Conservation (phyloP, 2,329 filamentous ascomycete species). For the Colletotrichum magnum region DNA sequence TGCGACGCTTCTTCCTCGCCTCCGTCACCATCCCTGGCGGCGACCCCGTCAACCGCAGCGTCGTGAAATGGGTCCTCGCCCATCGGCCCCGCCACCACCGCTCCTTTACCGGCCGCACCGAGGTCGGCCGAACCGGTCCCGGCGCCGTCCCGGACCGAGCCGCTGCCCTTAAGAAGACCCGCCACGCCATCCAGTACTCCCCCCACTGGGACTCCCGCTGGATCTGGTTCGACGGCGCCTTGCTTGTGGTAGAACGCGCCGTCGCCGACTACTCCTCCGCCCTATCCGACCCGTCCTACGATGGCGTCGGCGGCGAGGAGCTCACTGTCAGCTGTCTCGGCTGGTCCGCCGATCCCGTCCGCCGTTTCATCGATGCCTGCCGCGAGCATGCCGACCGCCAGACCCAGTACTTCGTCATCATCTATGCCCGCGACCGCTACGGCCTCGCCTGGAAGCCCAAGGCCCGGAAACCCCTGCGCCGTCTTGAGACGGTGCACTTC, state of each 20-base stretch:
- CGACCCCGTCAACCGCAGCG: slow-evolving; percentile 61
- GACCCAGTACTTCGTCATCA: slow-evolving; percentile 64
- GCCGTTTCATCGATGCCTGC: slow-evolving; percentile 59
- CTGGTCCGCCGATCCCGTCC: slow-evolving; percentile 64
- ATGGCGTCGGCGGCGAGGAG: slow-evolving; percentile 62
- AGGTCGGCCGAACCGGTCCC: slow-evolving; percentile 48
- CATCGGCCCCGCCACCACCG: slow-evolving; percentile 56
- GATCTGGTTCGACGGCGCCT: slow-evolving; percentile 64
- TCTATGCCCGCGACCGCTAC: slow-evolving; percentile 61
- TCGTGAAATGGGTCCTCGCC: slow-evolving; percentile 60
- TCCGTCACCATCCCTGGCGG: slow-evolving; percentile 59
- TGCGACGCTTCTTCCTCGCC: slow-evolving; percentile 59
- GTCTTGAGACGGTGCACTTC: slow-evolving; percentile 66
- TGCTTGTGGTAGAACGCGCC: slow-evolving; percentile 61
- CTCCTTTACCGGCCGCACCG: slow-evolving; percentile 60
- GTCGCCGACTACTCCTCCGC: slow-evolving; percentile 53
- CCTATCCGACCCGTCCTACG: slow-evolving; percentile 58
- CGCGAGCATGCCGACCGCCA: slow-evolving; percentile 64
- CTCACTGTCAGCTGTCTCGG: slow-evolving; percentile 65
- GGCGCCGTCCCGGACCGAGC: slow-evolving; percentile 53
- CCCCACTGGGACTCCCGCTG: slow-evolving; percentile 61
- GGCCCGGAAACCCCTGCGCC: slow-evolving; percentile 62
- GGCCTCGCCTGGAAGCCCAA: slow-evolving; percentile 64
- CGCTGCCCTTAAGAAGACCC: slow-evolving; percentile 57
- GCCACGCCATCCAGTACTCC: slow-evolving; percentile 58